Evolutionary conservation across 371 early-diverging fungal genomes (phyloP).

Genomic region (Saksenaea vasiformis): DNA sequence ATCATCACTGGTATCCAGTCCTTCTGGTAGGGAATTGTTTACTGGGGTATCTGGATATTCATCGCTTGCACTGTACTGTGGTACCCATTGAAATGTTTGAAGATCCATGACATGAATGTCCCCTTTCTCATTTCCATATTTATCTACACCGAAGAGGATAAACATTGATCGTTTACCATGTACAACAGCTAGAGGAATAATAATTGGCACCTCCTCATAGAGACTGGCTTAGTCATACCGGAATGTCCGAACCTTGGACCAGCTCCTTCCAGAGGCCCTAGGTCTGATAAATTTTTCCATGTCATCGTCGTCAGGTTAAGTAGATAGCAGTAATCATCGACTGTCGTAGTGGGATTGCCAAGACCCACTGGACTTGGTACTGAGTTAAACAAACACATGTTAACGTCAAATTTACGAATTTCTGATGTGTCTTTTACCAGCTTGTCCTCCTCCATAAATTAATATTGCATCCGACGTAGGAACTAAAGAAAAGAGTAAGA

Average conservation of each 20-base stretch:
- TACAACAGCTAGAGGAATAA: not conserved
- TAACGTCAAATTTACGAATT: not conserved
- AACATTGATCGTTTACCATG: constrained; percentile 1
- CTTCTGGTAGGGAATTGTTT: not conserved
- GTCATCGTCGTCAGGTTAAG: not conserved
- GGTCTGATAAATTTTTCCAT: not conserved
- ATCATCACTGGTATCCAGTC: not conserved
- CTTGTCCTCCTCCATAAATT: not conserved
- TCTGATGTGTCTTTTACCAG: not conserved
- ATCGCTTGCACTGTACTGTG: not conserved
- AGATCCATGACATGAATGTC: not conserved
- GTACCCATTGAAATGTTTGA: not conserved
- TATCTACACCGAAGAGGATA: not conserved
- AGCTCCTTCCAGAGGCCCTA: not conserved
- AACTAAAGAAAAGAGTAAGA: not conserved
- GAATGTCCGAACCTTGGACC: not conserved
- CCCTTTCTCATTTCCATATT: not conserved
- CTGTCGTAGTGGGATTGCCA: not conserved
- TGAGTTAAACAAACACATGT: not conserved
- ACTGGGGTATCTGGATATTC: not conserved
- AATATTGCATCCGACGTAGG: not conserved
- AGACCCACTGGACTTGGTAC: not conserved
- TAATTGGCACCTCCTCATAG: not conserved
- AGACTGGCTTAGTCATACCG: not conserved
- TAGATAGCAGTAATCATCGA: not conserved